Evolutionary conservation across 2,329 filamentous ascomycete genomes (phyloP).

Genomic region (Alternaria arborescens): DNA sequence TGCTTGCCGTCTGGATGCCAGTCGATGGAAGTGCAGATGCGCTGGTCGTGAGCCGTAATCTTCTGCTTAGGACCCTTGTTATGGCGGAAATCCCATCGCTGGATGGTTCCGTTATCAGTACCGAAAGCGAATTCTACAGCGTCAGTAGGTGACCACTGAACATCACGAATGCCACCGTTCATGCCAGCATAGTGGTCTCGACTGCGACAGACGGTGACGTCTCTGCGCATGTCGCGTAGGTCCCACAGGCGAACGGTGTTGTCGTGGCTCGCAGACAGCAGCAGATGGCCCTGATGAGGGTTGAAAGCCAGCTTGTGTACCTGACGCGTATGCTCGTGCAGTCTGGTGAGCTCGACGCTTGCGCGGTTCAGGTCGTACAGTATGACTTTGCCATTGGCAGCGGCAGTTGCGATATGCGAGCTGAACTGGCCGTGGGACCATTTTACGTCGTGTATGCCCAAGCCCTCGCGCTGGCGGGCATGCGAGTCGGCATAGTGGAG

Average conservation of each 20-base stretch:
- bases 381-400: conserved; percentile 70
- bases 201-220: conserved; percentile 63
- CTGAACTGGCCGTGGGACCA: conserved; percentile 71
- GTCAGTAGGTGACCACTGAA: conserved; percentile 71
- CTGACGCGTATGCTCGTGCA: conserved; percentile 71
- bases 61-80: conserved; percentile 65
- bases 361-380: conserved; percentile 70
- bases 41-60: conserved; percentile 67
- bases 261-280: conserved; percentile 72
- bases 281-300: conserved; percentile 66
- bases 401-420: conserved; percentile 69
- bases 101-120: conserved; percentile 69
- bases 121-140: conserved; percentile 70
- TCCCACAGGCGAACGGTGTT: conserved; percentile 72
- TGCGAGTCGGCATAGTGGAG: conserved; percentile 63
- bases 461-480: conserved; percentile 63
- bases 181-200: conserved; percentile 64
- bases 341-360: conserved; percentile 67
- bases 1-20: conserved; percentile 74
- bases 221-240: conserved; percentile 63
- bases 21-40: conserved; percentile 68
- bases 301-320: conserved; percentile 73
- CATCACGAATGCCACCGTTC: conserved; percentile 68
- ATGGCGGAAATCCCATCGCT: conserved; percentile 70
- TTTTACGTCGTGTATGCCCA: conserved; percentile 71